These are phyloP conservation scores for Chalaropsis thielavioides DNA, from an alignment of 2,329 filamentous ascomycete genomes.

Conservation along the genomic window DNA sequence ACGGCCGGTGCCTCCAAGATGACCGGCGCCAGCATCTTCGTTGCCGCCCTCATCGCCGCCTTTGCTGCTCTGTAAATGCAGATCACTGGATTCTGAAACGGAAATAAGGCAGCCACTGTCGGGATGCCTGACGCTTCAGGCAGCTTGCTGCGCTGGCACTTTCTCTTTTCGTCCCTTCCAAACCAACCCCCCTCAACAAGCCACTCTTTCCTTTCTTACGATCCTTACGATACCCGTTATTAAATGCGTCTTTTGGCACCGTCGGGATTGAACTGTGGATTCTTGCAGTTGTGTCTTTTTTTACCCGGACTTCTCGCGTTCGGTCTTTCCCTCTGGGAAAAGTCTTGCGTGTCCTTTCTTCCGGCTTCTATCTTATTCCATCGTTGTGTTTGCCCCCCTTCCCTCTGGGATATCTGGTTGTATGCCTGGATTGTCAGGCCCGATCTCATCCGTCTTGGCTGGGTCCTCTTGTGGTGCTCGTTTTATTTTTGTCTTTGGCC, in stretches of 20 bases:
- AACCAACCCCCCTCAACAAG: not conserved
- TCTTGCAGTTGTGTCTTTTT: slow-evolving; percentile 1
- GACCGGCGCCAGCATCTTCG: slow-evolving; percentile 3
- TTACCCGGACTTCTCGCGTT: not conserved
- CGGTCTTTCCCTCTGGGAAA: not conserved
- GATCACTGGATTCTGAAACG: not conserved
- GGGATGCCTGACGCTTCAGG: slow-evolving; percentile 3
- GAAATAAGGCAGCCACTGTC: not conserved
- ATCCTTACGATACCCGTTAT: slow-evolving; percentile 18
- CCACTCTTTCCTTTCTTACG: slow-evolving; percentile 16
- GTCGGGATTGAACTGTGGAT: slow-evolving; percentile 1
- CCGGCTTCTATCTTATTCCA: not conserved
- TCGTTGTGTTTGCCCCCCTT: not conserved
- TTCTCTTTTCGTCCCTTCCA: not conserved
- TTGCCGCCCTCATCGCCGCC: slow-evolving; percentile 11
- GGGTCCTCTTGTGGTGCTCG: not conserved
- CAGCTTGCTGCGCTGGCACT: not conserved
- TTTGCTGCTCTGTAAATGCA: slow-evolving; percentile 15
- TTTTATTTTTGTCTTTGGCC: not conserved
- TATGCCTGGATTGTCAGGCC: not conserved
- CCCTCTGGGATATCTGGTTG: not conserved
- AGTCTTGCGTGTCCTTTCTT: not conserved
- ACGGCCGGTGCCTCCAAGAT: slow-evolving; percentile 17
- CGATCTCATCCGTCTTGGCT: not conserved
- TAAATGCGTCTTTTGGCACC: slow-evolving; percentile 10